Evolutionary conservation across 202 grass and related monocot genomes (phyloP), one percentile per base, ranked within the genome.

Genomic region (Zizania palustris): DNA sequence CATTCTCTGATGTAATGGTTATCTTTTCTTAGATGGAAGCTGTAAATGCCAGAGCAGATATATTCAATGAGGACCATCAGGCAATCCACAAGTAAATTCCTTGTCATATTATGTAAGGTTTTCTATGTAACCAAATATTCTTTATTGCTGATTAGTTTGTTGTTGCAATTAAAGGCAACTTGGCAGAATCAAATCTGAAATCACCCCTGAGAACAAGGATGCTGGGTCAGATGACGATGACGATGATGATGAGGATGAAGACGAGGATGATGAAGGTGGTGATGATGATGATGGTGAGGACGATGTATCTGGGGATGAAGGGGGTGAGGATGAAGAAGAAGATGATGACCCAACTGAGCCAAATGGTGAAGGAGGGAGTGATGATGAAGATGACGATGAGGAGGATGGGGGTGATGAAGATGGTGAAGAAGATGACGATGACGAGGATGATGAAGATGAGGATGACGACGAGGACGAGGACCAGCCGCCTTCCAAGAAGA

Each of bases 401-500:
- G 82, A 82, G 0, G 84, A 72, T 0, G 90, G 53, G 0, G 79
- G n/a, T 0, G 76, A 81, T 0, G 77, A 83, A 0, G 91, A 85
- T 0, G 87, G 73, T 0, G 87, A 69, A 0, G 87, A 83, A 0
- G 82, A 88, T 0, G 86, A 88, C 0, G 86, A 83, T 0, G 86
- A 81, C 0, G 86, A 90, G 0, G 87, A 73, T 0, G 93, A 84
- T 0, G 91, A 89, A 0, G 86, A 89, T 0, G 89, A 91, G 0
- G 86, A 90, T 0, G 93, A 93, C 0, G 93, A 93, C 0, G 93
- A 90, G 0, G 90, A 93, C 0, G 85, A 88, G 22, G 85, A 90
- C 33, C 89, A 96, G 77, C 90, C 76, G 0, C 93, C 93, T 9
- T 79, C 82, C 54, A 93, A 93, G 85, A 97, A 97, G 87, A 93